These are phyloP conservation scores for Coniochaeta pulveracea DNA, from an alignment of 2,329 filamentous ascomycete species.

Conservation along the genomic window DNA sequence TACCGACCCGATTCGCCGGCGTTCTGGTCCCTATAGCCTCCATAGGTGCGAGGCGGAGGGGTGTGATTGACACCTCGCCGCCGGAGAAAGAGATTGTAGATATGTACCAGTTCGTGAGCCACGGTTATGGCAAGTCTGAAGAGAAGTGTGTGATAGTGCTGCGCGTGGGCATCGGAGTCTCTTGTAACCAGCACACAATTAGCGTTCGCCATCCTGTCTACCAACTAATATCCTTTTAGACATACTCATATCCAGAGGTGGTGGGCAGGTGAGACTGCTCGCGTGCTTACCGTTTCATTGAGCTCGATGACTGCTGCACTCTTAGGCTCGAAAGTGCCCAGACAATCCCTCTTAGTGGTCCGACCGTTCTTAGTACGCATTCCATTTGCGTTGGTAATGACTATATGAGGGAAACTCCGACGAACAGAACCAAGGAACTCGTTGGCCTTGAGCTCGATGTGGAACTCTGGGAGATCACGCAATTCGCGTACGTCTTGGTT, in stretches of 20 bases:
- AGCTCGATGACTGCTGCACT: slow-evolving; percentile 2
- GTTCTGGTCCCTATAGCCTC: not conserved
- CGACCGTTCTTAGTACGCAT: slow-evolving; percentile 6
- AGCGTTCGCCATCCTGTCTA: not conserved
- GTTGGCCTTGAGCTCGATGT: not conserved
- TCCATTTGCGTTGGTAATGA: slow-evolving; percentile 1
- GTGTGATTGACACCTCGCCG: slow-evolving; percentile 1
- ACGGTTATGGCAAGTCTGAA: slow-evolving; percentile 4
- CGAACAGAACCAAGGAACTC: slow-evolving; percentile 2
- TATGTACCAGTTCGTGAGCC: slow-evolving; percentile 6
- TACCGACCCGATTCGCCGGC: slow-evolving; percentile 6
- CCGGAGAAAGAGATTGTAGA: slow-evolving; percentile 2
- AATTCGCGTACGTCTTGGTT: not conserved
- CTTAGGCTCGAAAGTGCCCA: slow-evolving; percentile 1
- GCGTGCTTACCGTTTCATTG: slow-evolving; percentile 2
- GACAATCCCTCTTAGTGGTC: slow-evolving; percentile 4
- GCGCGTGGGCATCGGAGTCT: not conserved
- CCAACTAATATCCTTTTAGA: too few species aligned
- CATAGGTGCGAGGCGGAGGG: slow-evolving; percentile 4
- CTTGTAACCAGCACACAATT: not conserved
- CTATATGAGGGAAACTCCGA: slow-evolving; percentile 3
- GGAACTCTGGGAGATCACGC: not conserved
- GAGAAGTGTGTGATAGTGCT: slow-evolving; percentile 4
- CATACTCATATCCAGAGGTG: too few species aligned
- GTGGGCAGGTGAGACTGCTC: too few species aligned